Base-by-base conservation (phyloP, 2,329 filamentous ascomycete species). In the Botrytis sinoallii region DNA sequence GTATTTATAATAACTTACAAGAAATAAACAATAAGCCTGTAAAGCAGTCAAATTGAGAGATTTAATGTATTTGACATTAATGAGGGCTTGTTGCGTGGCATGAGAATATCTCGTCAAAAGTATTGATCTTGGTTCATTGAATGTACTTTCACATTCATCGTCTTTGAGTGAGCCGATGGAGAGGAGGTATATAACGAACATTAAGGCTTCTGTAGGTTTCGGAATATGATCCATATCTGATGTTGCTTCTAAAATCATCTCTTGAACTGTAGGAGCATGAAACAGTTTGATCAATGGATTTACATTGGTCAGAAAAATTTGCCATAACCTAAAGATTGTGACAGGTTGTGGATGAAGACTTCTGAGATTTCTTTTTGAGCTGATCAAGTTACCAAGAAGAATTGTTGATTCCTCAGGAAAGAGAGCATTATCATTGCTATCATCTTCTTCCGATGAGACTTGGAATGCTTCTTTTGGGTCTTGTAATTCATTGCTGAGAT, bases 261-360 rank as follows among this genome's bases (percentile, higher is more conserved):
- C 84, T 79, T 93, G 91, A 0, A 92, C 83, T 1, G 87, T 92
- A 0, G 90, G 90, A 0, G 88, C 87, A 79, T 93, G 91, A 0
- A 89, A 90, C 74, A 93, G 84, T 78, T 92, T 93, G 59, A 92
- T 83, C 25, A 93, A 81, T 0, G 91, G 90, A 77, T 93, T 90
- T 76, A 93, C 88, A 78, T 92, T 92, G 75, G 88, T 87, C 59
- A 93, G 85, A 79, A 91, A 93, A 22, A 89, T 86, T 80, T 92
- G 90, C 91, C 91, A 93, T 40, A 91, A 83, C 77, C 89, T 86
- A 73, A 91, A 87, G 69, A 90, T 89, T 74, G 90, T 87, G 29
- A 90, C 86, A 35, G 86, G 83, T 2, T 85, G 81, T 12, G 89
- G 89, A 77, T 92, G 90, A 0, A 89, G 75, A 0, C 82, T 79